Percentiles rank a stretch among this genome's conserved stretches.
phyloP scores from a whole-genome alignment of 345 rosid genomes.

The Cardiospermum halicacabum region DNA sequence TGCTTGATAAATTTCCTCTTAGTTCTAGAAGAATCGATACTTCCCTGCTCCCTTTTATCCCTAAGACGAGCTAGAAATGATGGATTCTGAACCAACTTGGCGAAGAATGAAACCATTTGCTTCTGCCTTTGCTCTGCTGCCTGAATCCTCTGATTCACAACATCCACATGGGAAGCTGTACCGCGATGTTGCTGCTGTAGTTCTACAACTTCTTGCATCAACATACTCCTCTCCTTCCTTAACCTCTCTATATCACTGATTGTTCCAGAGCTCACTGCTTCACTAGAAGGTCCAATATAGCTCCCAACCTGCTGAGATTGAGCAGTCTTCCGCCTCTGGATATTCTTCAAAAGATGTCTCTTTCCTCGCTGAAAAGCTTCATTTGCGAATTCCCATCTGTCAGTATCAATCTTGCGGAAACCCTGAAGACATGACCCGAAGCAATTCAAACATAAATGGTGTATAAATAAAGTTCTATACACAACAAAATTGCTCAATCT shows the following conservation, averaged over 20 bases:
- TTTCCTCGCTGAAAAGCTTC: conserved; percentile 76
- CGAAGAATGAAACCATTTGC: conserved; percentile 68
- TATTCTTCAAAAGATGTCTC: conserved; percentile 76
- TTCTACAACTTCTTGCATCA: conserved; percentile 61
- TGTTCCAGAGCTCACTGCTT: conserved; percentile 37
- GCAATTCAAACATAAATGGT: conserved; percentile 25
- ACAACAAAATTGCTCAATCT: not conserved
- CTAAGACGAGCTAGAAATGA: conserved; percentile 46
- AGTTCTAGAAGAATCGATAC: conserved; percentile 34
- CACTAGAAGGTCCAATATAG: conserved; percentile 47
- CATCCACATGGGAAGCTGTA: conserved; percentile 47
- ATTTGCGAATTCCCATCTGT: conserved; percentile 93
- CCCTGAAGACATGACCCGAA: conserved; percentile 50
- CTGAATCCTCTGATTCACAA: conserved; percentile 50
- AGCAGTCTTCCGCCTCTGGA: conserved; percentile 76
- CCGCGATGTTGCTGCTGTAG: conserved; percentile 54
- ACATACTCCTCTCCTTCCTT: conserved; percentile 48
- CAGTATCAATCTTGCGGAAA: conserved; percentile 78
- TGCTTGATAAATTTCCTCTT: conserved; percentile 64
- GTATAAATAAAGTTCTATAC: conserved; percentile 5
- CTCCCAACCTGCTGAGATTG: conserved; percentile 50
- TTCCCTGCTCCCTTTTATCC: conserved; percentile 46
- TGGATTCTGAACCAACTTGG: conserved; percentile 62
- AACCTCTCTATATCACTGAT: conserved; percentile 58
- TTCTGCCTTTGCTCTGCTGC: conserved; percentile 74